phyloP scores from a whole-genome alignment of 177 flowering plant species.

The Telopea speciosissima region DNA sequence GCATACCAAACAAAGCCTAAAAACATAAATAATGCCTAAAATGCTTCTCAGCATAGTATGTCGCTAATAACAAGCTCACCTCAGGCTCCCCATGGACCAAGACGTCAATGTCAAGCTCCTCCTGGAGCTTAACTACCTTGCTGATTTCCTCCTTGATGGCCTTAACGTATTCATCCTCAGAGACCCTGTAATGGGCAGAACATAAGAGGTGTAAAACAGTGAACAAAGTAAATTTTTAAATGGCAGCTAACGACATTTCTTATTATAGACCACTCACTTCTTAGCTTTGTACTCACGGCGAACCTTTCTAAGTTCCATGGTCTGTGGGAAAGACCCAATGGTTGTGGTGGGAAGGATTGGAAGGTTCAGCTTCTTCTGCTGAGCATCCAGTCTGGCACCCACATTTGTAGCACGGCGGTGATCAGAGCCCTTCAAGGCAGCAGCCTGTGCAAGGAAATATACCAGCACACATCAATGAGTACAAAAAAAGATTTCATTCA shows the following conservation, averaged over 20 bases:
- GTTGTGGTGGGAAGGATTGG: slow-evolving; percentile 76
- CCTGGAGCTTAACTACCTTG: neutral
- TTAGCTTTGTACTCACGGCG: slow-evolving; percentile 49
- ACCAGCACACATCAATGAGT: too few species aligned
- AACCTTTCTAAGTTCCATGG: slow-evolving; percentile 73
- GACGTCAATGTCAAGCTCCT: neutral
- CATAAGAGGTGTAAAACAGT: neutral
- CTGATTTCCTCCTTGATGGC: neutral
- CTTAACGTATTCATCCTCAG: neutral
- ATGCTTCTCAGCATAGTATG: too few species aligned
- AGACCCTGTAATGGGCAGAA: neutral
- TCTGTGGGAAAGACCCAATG: slow-evolving; percentile 93
- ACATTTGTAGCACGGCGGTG: too few species aligned
- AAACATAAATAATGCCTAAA: neutral
- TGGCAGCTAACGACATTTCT: neutral
- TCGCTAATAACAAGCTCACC: neutral
- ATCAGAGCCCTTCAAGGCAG: too few species aligned
- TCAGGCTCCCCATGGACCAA: neutral
- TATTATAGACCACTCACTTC: neutral
- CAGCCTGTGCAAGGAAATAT: too few species aligned
- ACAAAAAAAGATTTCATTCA: too few species aligned
- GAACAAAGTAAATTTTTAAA: neutral
- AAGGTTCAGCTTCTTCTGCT: neutral
- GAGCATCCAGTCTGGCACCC: too few species aligned
- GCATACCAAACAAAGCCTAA: too few species aligned